Percentiles rank a stretch among this genome's conserved stretches.
phyloP scores from a whole-genome alignment of 2,329 filamentous ascomycete species.

The Leptosphaerulina australis region DNA sequence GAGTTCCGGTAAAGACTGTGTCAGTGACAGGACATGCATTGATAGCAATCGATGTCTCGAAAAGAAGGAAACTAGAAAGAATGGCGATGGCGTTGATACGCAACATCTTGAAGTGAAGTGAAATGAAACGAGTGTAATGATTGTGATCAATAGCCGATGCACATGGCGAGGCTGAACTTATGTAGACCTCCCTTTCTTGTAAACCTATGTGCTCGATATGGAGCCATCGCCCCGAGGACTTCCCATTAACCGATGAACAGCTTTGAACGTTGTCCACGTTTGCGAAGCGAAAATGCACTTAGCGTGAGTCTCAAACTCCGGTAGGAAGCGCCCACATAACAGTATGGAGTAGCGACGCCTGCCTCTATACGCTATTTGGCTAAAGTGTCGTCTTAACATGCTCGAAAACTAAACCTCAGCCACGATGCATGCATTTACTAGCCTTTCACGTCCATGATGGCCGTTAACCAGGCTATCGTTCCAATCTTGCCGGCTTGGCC shows the following conservation, averaged over 20 bases:
- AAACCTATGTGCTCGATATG: neutral
- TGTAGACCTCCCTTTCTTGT: constrained; percentile 2
- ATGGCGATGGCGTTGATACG: constrained; percentile 19
- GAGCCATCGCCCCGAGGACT: neutral
- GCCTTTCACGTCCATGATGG: neutral
- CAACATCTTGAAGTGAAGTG: constrained; percentile 23
- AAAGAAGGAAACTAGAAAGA: constrained; percentile 24
- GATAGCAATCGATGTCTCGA: constrained; percentile 23
- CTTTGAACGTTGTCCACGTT: neutral
- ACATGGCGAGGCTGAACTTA: neutral
- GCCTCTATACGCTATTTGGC: neutral
- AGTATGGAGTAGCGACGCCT: neutral
- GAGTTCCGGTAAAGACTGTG: constrained; percentile 25
- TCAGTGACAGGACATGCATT: constrained; percentile 31
- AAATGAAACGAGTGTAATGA: neutral
- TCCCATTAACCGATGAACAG: constrained; percentile 2
- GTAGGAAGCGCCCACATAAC: neutral
- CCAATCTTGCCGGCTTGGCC: constrained; percentile 9
- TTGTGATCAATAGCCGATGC: neutral
- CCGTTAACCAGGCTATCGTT: constrained; percentile 4
- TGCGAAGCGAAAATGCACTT: constrained; percentile 3
- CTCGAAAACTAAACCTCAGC: neutral
- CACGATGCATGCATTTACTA: constrained; percentile 3
- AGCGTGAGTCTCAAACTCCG: neutral
- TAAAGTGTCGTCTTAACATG: neutral